Evolutionary conservation across 2,329 filamentous ascomycete genomes (phyloP), one percentile per base, ranked within the genome.

Genomic region (Berkeleyomyces rouxiae): DNA sequence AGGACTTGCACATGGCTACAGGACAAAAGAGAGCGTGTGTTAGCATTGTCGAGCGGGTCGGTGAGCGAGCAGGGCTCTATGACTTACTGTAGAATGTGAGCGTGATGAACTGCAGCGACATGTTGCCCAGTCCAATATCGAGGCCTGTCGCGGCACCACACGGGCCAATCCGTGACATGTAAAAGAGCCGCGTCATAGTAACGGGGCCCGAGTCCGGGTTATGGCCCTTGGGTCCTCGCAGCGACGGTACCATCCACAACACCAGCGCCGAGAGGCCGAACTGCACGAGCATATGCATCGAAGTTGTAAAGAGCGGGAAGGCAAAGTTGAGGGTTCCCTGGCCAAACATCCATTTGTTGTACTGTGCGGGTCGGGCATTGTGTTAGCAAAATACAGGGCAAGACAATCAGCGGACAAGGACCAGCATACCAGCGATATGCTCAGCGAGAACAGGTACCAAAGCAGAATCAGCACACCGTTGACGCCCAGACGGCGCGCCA

Each of bases 321-420:
- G 88, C 85, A 72, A 99, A 99, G 74, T 96, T 86, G 68, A 95
- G 82, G 67, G 87, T 83, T 67, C 86, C 81, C 66, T 86, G 81
- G 70, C 88, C 88, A 75, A 99, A 97, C 92, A 99, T 97, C 93
- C 93, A 97, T 77, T 96, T 97, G 80, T 99, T 99, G 79, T 97
- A 99, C 86, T 93, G 67, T 59, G 40, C 40, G 53, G 31, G 4
- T 3, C 5, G 16, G 37, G 46, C n/a, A 36, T 61, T 46, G 37
- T 11, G 67, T 72, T 65, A 70, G 70, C 70, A 61, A 71, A 68
- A 53, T 10, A 23, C 39, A 23, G 23, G 5, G 9, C 4, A 23
- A 3, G 6, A 66, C 42, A 40, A 55, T 36, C 13, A 46, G 53
- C 62, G 59, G 46, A 43, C 10, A 44, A 36, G 23, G n/a, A 10